phyloP scores from a whole-genome alignment of 1,284 basidiomycete species.

The Marasmius tenuissimus region DNA sequence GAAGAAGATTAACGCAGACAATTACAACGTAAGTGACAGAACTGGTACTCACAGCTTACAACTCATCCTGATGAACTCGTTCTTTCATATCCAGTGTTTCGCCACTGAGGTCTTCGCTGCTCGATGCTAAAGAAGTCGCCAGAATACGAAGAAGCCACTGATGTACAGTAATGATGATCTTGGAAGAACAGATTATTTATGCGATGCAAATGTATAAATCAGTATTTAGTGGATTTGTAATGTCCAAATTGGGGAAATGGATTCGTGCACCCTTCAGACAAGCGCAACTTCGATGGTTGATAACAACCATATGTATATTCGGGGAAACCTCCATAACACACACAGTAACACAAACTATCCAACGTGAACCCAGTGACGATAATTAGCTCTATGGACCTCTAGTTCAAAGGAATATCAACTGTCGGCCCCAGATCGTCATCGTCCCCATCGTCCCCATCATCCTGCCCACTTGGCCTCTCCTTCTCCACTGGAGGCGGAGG shows the following conservation, averaged over 20 bases:
- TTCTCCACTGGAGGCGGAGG: constrained; percentile 77
- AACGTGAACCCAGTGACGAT: neutral
- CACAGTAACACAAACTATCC: no score
- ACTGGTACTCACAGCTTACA: neutral
- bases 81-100: neutral
- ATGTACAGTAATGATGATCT: no score
- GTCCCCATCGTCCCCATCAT: constrained; percentile 43
- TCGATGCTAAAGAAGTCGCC: neutral
- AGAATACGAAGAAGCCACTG: no score
- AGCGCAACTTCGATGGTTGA: no score
- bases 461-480: constrained; percentile 40
- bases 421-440: constrained; percentile 76
- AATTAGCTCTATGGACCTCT: neutral
- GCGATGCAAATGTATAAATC: no score
- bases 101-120: neutral
- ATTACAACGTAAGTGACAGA: constrained; percentile 23
- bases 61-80: neutral
- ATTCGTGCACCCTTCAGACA: no score
- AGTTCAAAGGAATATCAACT: constrained; percentile 35
- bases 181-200: no score
- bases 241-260: no score
- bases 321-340: no score
- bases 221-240: no score
- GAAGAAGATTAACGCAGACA: constrained; percentile 24
- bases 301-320: no score